Evolutionary conservation across 139 green algal species (phyloP), one percentile per base, ranked within the genome.

Genomic region (Chlorella sp.): DNA sequence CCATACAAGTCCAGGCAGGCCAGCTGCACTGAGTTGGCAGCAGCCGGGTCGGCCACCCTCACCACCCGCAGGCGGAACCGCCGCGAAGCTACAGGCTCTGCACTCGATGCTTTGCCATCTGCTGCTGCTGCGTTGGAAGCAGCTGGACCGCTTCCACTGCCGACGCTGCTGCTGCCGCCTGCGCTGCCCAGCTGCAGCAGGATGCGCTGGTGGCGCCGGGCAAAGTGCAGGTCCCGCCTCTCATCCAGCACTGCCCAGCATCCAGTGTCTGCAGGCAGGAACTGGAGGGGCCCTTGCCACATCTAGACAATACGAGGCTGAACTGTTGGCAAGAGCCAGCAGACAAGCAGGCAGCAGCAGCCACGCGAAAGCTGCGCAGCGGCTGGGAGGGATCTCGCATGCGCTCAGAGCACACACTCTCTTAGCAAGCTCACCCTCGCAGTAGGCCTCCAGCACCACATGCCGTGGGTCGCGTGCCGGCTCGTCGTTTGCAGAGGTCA

Each of bases 11-110:
- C 87, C 79, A 88, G 90, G n/a, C 85, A 83, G 0, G 87, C 79
- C 69, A 96, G 88, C 91, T 97, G 94, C 44, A 95, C 89, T 0
- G 89, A 94, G 84, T 95, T 94, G n/a, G 94, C 94, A 17, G 83
- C 39, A 3, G 64, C 12, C 2, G 93, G 89, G 57, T 94, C 51
- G 12, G 56, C 56, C 17, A 93, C 89, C 13, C 68, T 18, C 16
- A 82, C 74, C 32, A 96, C 88, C 28, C 57, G 71, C 70, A 96
- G 82, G 11, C 92, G 85, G 63, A 88, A 92, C 18, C 75, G 55
- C 20, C 88, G 84, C 41, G 83, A 91, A 28, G 80, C 51, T 23
- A 60, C 12, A 9, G 51, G 51, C 21, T 9, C 51, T 60, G 51
- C 51, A 9, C 44, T 9, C 18, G 51, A 9, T 60, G 51, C 51